A percentile compares a stretch with the other conserved stretches of the same genome.
phyloP scores from a whole-genome alignment of 495 filamentous ascomycete genomes.

The Neurospora tetraspora region DNA sequence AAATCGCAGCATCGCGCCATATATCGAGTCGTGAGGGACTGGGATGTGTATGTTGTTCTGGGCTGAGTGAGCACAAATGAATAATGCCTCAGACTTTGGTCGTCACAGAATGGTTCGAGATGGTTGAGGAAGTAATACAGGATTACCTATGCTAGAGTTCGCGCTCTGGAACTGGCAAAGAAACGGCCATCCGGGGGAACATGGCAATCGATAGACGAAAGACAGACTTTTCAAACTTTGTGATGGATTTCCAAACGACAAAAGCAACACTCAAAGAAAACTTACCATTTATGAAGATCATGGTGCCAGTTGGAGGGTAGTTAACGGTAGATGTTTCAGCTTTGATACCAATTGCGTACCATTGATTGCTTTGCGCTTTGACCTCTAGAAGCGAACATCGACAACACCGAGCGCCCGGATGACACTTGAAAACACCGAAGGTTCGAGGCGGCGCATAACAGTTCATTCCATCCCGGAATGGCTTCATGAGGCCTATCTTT shows the following conservation, averaged over 20 bases:
- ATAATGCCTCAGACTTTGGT: not conserved
- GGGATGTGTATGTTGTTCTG: not conserved
- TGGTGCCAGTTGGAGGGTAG: not conserved
- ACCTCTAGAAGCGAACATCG: not conserved
- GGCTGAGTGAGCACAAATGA: not conserved
- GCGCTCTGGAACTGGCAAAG: not conserved
- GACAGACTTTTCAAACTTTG: not conserved
- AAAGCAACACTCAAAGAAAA: not conserved
- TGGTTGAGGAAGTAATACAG: not conserved
- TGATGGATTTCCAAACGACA: not conserved
- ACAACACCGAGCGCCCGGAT: not conserved
- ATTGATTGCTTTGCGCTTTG: not conserved
- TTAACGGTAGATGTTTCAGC: not conserved
- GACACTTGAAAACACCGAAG: not conserved
- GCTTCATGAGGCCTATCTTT: constrained; percentile 8
- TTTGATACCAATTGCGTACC: not conserved
- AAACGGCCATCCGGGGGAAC: not conserved
- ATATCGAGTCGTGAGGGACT: not conserved
- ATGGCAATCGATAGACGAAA: not conserved
- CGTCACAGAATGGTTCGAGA: not conserved
- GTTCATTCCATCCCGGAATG: constrained; percentile 11
- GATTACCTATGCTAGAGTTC: not conserved
- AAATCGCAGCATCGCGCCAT: not conserved
- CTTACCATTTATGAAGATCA: not conserved
- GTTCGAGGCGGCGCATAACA: constrained; percentile 2